A percentile compares a stretch with the other conserved stretches of the same genome.
These are phyloP conservation scores for Monosporascus sp. DNA, from an alignment of 2,329 filamentous ascomycete species.

Conservation along the genomic window DNA sequence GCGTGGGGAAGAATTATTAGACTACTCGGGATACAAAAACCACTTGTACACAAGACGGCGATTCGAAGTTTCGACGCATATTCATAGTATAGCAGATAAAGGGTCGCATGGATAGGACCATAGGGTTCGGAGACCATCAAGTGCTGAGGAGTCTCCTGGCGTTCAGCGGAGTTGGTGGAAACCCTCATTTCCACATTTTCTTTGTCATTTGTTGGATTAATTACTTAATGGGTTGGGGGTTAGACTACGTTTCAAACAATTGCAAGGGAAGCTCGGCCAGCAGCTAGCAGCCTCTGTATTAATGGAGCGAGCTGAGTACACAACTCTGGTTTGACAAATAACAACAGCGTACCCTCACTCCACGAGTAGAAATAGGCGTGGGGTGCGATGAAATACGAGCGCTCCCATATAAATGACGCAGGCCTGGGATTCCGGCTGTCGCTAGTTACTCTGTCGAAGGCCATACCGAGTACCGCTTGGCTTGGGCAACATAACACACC, in stretches of 20 bases:
- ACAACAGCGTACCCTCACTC: background rate
- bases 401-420: too few species aligned
- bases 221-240: background rate
- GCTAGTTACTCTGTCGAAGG: too few species aligned
- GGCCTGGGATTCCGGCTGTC: too few species aligned
- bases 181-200: constrained; percentile 9
- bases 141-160: constrained; percentile 50
- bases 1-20: background rate
- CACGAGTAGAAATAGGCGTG: background rate
- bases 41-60: constrained; percentile 2
- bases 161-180: constrained; percentile 16
- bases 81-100: constrained; percentile 1
- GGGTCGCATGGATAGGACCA: constrained; percentile 23
- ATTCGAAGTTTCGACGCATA: constrained; percentile 11
- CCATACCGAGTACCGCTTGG: too few species aligned
- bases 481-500: too few species aligned
- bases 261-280: background rate
- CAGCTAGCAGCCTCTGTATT: background rate
- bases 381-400: too few species aligned
- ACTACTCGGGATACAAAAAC: background rate
- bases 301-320: too few species aligned
- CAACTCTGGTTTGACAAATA: background rate
- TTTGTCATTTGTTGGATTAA: background rate
- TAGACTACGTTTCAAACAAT: background rate
- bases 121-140: constrained; percentile 41